Base-by-base conservation (phyloP, 768 basidiomycete species). In the Tulasnella sp. region DNA sequence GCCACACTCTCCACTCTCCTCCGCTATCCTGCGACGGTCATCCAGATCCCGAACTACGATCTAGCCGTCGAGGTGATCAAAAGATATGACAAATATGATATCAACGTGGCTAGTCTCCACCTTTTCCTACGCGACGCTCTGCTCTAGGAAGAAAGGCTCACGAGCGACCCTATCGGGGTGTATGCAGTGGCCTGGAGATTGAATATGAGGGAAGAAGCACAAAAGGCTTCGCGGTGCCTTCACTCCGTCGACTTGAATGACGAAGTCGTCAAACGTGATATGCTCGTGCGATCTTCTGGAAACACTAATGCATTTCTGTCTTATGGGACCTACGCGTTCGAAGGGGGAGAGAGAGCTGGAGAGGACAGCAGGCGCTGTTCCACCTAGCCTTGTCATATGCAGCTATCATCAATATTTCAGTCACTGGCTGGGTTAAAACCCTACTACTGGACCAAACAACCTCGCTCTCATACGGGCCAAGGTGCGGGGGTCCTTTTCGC, bases 1-100 rank as follows among this genome's bases (percentile, higher is more conserved):
- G 27, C 21, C 30, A 21, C 30, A n/a, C n/a, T 53, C 11, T 38
- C n/a, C 25, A 53, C n/a, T 30, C 2, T 30, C 17, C 51, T 53
- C 41, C 25, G 27, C 15, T 53, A 53, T 10, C 51, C 51, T 1
- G 22, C 27, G 10, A 22, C 27, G 19, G n/a, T 53, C 2, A n/a
- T 38, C 11, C 15, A 34, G 1, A 3, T 34, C 11, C 25, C 41
- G 2, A 21, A 38, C 15, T 11, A 4, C 21, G n/a, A 30, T 19
- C 30, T 21, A 17, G 29, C 30, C 1, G 22, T 53, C 51, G 41
- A 53, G 25, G 21, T 53, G 11, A 38, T 30, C 51, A 53, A 22
- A 22, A n/a, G 27, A 11, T 34, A 53, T 30, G 51, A 53, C n/a
- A 53, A 53, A 30, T 53, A 53, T 30, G n/a, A 34, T 30, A 53